Conservation (phyloP, 2,329 filamentous ascomycete genomes). For the Coniochaeta sp. region DNA sequence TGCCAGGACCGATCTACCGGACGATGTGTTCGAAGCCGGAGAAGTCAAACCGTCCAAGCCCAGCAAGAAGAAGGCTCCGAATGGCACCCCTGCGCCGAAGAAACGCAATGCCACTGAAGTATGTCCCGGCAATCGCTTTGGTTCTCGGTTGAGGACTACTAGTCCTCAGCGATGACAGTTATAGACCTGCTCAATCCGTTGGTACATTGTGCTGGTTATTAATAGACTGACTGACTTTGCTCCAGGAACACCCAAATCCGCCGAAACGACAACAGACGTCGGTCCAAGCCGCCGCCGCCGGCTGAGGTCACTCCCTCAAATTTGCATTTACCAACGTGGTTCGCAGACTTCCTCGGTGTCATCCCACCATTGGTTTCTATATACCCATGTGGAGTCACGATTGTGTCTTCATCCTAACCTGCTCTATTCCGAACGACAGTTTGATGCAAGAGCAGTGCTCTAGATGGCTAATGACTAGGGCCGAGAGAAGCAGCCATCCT, state of each 20-base stretch:
- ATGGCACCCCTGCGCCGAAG: slow-evolving; percentile 1
- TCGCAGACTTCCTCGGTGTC: neutral
- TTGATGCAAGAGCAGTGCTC: neutral
- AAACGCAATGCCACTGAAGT: slow-evolving; percentile 3
- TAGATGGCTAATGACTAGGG: neutral
- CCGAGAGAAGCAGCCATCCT: neutral
- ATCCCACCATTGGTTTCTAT: neutral
- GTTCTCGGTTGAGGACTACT: neutral
- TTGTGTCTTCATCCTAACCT: neutral
- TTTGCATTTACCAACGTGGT: neutral
- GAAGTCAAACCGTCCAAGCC: slow-evolving; percentile 61
- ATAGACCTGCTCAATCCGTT: neutral
- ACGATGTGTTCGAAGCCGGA: slow-evolving; percentile 78
- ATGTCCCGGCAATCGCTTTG: neutral
- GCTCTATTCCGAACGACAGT: slow-evolving; percentile 1
- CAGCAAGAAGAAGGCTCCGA: slow-evolving; percentile 41
- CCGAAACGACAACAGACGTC: slow-evolving; percentile 1
- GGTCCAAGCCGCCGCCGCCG: neutral
- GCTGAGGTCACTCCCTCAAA: neutral
- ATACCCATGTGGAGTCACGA: neutral
- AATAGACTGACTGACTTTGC: neutral
- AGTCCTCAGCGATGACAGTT: neutral
- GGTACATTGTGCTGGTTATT: neutral
- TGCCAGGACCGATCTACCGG: slow-evolving; percentile 69
- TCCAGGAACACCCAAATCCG: neutral